Evolutionary conservation across 352 stramenopile genomes (phyloP).

Genomic region (Phytopythium litorale): DNA sequence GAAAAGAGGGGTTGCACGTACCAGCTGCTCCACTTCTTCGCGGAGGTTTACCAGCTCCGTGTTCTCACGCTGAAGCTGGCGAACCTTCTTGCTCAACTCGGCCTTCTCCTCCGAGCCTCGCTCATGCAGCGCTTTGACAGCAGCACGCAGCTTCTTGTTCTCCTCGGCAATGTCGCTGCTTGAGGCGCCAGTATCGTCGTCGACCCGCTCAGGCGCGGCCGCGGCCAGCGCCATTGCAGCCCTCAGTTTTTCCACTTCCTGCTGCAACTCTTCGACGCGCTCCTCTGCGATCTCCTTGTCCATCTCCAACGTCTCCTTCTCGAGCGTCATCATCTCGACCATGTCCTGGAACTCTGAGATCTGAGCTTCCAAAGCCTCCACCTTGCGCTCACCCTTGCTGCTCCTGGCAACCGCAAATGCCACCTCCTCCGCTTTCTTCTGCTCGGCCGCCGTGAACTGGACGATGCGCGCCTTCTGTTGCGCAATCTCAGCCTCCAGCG

Average conservation of each 20-base stretch:
- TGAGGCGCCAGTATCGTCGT: conserved; percentile 12
- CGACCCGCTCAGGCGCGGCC: conserved; percentile 30
- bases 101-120: conserved; percentile 76
- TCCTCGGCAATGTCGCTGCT: conserved; percentile 57
- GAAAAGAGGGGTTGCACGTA: conserved; percentile 19
- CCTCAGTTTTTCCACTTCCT: conserved; percentile 76
- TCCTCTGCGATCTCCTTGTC: conserved; percentile 89
- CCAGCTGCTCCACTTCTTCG: conserved; percentile 71
- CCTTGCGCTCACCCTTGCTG: conserved; percentile 56
- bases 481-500: conserved; percentile 57
- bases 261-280: conserved; percentile 62
- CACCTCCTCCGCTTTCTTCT: conserved; percentile 79
- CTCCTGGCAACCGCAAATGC: conserved; percentile 67
- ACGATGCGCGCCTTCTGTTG: conserved; percentile 67
- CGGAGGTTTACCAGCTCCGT: conserved; percentile 54
- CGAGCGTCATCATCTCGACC: conserved; percentile 81
- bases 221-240: conserved; percentile 45
- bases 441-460: conserved; percentile 60
- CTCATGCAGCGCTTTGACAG: conserved; percentile 82
- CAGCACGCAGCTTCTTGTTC: conserved; percentile 79
- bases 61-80: conserved; percentile 70
- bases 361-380: conserved; percentile 64
- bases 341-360: conserved; percentile 73
- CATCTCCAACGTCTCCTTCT: conserved; percentile 87
- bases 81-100: conserved; percentile 77